phyloP scores from a whole-genome alignment of 2,329 filamentous ascomycete genomes.

The Penicillium sp. region DNA sequence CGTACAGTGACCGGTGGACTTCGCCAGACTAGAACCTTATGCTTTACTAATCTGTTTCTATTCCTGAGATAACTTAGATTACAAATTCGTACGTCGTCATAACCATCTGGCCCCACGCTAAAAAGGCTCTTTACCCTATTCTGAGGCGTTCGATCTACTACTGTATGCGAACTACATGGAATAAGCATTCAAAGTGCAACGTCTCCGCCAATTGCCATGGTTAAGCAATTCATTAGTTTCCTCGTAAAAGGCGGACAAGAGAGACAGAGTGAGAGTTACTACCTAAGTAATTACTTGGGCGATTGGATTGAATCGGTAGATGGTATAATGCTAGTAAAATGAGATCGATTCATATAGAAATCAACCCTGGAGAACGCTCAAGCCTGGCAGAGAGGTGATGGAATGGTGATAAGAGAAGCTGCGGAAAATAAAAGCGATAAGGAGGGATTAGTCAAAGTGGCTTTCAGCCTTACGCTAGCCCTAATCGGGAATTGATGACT shows the following conservation, averaged over 20 bases:
- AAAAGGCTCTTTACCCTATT: not conserved
- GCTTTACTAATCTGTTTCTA: not conserved
- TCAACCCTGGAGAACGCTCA: not conserved
- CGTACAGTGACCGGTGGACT: conserved; percentile 3
- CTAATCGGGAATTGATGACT: too few relatives aligned
- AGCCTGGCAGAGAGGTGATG: too few relatives aligned
- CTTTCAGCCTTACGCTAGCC: not conserved
- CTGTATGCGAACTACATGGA: not conserved
- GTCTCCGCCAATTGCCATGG: not conserved
- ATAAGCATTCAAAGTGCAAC: not conserved
- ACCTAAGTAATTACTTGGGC: too few relatives aligned
- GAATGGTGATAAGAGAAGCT: not conserved
- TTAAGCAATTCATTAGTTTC: too few relatives aligned
- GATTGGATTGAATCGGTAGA: too few relatives aligned
- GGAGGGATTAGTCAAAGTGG: not conserved
- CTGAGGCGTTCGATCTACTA: not conserved
- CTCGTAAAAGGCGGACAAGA: not conserved
- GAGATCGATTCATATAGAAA: not conserved
- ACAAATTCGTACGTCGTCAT: not conserved
- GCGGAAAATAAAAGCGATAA: not conserved
- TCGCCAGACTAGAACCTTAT: not conserved
- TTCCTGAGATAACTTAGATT: not conserved
- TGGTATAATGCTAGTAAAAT: too few relatives aligned
- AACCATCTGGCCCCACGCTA: not conserved
- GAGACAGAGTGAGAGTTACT: not conserved